These are phyloP conservation scores for Globisporangium perplexum DNA, from an alignment of 352 stramenopile species.

Conservation along the genomic window DNA sequence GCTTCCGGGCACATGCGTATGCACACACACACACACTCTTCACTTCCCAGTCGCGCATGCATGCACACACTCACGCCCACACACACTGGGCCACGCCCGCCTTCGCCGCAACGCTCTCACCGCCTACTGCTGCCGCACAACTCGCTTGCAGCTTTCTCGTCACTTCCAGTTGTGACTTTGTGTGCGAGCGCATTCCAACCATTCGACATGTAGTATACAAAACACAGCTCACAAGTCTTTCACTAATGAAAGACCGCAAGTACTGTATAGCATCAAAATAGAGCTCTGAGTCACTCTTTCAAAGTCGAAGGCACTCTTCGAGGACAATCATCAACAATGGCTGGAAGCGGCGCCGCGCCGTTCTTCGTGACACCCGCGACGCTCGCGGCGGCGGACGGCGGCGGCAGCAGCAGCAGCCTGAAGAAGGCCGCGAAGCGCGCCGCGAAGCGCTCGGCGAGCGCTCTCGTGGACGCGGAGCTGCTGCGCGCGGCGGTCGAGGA, in stretches of 20 bases:
- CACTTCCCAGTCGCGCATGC: not conserved
- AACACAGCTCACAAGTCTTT: no score
- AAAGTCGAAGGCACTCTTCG: no score
- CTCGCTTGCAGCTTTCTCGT: slow-evolving; percentile 29
- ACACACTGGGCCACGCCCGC: not conserved
- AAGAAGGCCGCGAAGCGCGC: not conserved
- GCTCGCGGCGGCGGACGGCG: slow-evolving; percentile 1
- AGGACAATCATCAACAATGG: slow-evolving; percentile 34
- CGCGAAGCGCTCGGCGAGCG: slow-evolving; percentile 24
- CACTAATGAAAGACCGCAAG: no score
- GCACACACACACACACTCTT: not conserved
- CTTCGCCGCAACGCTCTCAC: not conserved
- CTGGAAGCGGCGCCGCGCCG: slow-evolving; percentile 27
- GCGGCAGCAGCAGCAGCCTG: no score
- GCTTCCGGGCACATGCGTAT: not conserved
- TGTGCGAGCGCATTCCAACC: no score
- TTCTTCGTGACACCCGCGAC: slow-evolving; percentile 37
- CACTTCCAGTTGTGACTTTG: slow-evolving; percentile 68
- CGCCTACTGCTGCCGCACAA: slow-evolving; percentile 16
- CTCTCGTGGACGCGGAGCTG: slow-evolving; percentile 9
- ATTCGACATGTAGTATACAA: no score
- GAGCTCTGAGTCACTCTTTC: no score
- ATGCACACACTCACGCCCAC: not conserved
- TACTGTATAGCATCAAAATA: no score
- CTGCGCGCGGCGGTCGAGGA: slow-evolving; percentile 34